Evolutionary conservation across 1,284 basidiomycete species (phyloP).

Genomic region (Tremellales sp.): DNA sequence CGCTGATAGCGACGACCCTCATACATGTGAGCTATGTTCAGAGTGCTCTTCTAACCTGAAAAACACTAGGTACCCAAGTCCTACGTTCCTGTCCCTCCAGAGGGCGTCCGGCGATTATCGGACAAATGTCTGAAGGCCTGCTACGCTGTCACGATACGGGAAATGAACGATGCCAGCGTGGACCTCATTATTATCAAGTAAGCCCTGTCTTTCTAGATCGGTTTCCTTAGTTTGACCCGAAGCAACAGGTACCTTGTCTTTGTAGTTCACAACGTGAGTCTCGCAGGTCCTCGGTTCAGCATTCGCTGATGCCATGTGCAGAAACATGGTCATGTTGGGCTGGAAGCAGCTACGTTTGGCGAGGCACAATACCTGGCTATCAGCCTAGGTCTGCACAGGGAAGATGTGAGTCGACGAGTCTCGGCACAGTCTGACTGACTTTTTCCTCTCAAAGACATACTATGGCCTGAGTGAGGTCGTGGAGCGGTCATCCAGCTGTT

Average conservation of each 20-base stretch:
- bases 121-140: constrained; percentile 20
- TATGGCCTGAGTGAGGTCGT: too few species aligned
- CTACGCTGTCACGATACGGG: constrained; percentile 15
- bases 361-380: constrained; percentile 22
- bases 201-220: constrained; percentile 1
- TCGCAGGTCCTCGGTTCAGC: neutral
- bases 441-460: too few species aligned
- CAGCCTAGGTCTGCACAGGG: constrained; percentile 21
- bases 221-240: too few species aligned
- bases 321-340: constrained; percentile 22
- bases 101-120: constrained; percentile 18
- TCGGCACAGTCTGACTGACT: too few species aligned
- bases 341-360: constrained; percentile 22
- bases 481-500: too few species aligned
- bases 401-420: constrained; percentile 28
- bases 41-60: neutral
- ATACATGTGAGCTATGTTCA: constrained; percentile 18
- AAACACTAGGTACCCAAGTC: constrained; percentile 21
- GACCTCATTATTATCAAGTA: constrained; percentile 25
- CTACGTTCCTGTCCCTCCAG: constrained; percentile 21
- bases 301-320: neutral
- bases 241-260: constrained; percentile 16
- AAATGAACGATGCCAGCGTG: constrained; percentile 16
- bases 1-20: constrained; percentile 23
- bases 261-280: constrained; percentile 23